phyloP scores from a whole-genome alignment of 371 early-diverging fungal species.

The Rhizopus stolonifer region DNA sequence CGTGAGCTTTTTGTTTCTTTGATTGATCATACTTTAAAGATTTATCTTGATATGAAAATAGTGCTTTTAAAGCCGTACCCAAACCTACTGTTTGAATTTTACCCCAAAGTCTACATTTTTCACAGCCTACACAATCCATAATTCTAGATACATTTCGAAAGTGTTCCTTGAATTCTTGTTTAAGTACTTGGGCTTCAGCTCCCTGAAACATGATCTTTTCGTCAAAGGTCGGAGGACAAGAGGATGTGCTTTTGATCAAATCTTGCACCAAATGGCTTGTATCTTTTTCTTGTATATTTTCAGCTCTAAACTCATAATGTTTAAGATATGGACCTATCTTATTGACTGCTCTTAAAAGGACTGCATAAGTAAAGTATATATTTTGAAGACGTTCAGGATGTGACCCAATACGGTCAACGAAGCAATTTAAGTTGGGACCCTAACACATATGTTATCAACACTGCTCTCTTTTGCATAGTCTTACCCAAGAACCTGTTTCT shows the following conservation, averaged over 20 bases:
- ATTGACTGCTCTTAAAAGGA: constrained; percentile 80
- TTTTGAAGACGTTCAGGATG: constrained; percentile 93
- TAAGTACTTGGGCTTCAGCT: constrained; percentile 54
- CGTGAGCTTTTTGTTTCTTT: not conserved
- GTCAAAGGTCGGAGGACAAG: constrained; percentile 83
- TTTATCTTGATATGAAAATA: constrained; percentile 86
- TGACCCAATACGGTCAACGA: constrained; percentile 79
- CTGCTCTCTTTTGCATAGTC: too few species aligned
- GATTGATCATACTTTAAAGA: constrained; percentile 50
- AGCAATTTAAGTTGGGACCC: constrained; percentile 88
- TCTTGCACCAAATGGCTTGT: constrained; percentile 59
- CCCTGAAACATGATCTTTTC: constrained; percentile 81
- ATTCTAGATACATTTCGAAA: constrained; percentile 95
- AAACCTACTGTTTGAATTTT: constrained; percentile 85
- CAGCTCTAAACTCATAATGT: constrained; percentile 68
- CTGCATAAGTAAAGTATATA: constrained; percentile 88
- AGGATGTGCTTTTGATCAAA: constrained; percentile 55
- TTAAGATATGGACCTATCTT: constrained; percentile 81
- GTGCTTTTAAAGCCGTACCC: constrained; percentile 91
- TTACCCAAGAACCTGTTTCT: constrained; percentile 86
- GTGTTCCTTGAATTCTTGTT: constrained; percentile 83
- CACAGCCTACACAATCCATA: constrained; percentile 98
- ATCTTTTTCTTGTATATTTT: constrained; percentile 57
- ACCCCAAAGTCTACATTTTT: constrained; percentile 98
- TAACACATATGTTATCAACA: too few species aligned